phyloP scores from a whole-genome alignment of 345 rosid genomes.

The Melaleuca quinquenervia region DNA sequence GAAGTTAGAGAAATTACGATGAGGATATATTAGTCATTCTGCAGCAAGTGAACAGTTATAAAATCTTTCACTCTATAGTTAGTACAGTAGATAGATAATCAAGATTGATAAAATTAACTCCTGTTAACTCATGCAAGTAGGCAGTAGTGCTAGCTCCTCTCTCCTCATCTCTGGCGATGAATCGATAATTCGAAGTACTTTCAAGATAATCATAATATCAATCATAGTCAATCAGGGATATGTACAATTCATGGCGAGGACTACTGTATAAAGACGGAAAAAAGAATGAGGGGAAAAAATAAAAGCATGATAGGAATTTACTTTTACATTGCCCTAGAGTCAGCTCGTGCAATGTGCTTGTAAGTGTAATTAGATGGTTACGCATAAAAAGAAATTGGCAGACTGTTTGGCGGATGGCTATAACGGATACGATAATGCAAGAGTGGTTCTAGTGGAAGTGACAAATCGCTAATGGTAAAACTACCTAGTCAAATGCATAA shows the following conservation, averaged over 20 bases:
- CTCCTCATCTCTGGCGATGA: neutral
- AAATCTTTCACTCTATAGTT: neutral
- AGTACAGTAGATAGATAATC: neutral
- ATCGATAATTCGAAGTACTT: no score
- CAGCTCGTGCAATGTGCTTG: neutral
- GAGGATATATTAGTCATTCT: no score
- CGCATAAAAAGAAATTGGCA: neutral
- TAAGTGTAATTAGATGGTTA: neutral
- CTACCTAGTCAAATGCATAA: neutral
- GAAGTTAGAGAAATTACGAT: no score
- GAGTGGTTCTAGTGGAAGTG: neutral
- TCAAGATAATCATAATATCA: neutral
- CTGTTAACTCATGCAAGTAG: neutral
- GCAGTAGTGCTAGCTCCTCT: neutral
- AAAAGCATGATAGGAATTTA: neutral
- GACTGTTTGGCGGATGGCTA: neutral
- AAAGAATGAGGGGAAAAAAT: no score
- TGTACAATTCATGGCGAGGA: neutral
- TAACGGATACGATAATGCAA: neutral
- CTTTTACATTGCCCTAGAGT: neutral
- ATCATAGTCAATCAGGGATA: neutral
- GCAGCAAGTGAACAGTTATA: no score
- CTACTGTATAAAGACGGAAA: no score
- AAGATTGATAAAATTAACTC: neutral
- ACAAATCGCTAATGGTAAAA: neutral